Conservation (phyloP, 768 basidiomycete species). For the Collybiopsis confluens region DNA sequence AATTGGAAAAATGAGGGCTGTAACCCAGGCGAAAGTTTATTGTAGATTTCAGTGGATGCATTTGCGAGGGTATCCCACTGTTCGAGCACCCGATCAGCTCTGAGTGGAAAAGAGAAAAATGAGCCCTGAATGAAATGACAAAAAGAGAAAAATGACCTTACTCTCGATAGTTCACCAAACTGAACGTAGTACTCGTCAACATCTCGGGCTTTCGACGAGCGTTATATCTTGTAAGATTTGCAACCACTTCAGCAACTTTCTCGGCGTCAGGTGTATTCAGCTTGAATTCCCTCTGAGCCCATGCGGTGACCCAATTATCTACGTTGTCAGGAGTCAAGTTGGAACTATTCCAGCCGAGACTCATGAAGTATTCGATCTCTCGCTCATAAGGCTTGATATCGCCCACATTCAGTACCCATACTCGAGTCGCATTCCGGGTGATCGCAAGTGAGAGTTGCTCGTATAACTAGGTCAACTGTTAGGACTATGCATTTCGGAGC, state of each 20-base stretch:
- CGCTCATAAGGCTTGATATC: slow-evolving; percentile 74
- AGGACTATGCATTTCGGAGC: not conserved
- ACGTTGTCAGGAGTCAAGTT: slow-evolving; percentile 53
- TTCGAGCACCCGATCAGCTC: slow-evolving; percentile 53
- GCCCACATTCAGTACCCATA: slow-evolving; percentile 77
- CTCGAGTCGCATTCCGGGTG: slow-evolving; percentile 48
- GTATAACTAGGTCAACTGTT: slow-evolving; percentile 35
- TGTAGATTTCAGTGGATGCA: slow-evolving; percentile 51
- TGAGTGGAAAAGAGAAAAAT: slow-evolving; percentile 17
- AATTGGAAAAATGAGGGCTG: slow-evolving; percentile 68
- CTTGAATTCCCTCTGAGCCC: slow-evolving; percentile 67
- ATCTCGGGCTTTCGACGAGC: slow-evolving; percentile 65
- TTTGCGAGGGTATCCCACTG: slow-evolving; percentile 46
- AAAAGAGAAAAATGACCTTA: slow-evolving; percentile 26
- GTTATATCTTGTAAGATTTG: slow-evolving; percentile 53
- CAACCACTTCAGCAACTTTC: slow-evolving; percentile 47
- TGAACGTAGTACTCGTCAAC: slow-evolving; percentile 56
- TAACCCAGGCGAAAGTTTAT: slow-evolving; percentile 39
- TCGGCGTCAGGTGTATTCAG: slow-evolving; percentile 33
- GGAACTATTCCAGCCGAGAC: slow-evolving; percentile 55
- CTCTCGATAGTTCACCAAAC: slow-evolving; percentile 67
- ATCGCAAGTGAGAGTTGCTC: slow-evolving; percentile 70
- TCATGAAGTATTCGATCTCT: slow-evolving; percentile 66
- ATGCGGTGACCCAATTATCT: slow-evolving; percentile 44
- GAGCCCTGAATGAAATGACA: no score